phyloP scores from a whole-genome alignment of 140 eudicot genomes.

The Stevia rebaudiana region DNA sequence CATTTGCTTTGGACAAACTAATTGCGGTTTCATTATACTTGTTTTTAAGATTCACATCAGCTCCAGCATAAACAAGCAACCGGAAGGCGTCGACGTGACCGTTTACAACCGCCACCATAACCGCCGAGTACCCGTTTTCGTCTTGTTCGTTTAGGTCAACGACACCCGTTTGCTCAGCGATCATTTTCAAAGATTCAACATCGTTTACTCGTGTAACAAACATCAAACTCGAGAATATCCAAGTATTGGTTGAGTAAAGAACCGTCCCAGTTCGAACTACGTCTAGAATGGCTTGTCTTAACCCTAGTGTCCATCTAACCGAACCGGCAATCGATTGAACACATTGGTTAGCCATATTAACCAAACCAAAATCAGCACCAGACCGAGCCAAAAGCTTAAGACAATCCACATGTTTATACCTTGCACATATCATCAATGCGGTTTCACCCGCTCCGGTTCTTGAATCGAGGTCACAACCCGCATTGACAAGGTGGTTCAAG shows the following conservation, averaged over 20 bases:
- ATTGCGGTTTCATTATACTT: slow-evolving; percentile 62
- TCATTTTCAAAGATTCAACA: slow-evolving; percentile 40
- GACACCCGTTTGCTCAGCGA: slow-evolving; percentile 35
- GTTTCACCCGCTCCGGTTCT: slow-evolving; percentile 59
- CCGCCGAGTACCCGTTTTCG: slow-evolving; percentile 65
- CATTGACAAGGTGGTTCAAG: slow-evolving; percentile 44
- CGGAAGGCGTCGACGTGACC: slow-evolving; percentile 67
- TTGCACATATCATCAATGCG: slow-evolving; percentile 69
- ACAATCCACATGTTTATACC: slow-evolving; percentile 58
- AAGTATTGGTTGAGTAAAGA: slow-evolving; percentile 38
- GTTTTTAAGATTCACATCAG: slow-evolving; percentile 47
- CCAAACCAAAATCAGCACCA: slow-evolving; percentile 80
- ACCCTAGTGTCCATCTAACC: slow-evolving; percentile 50
- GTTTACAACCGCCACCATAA: slow-evolving; percentile 59
- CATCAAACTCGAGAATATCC: slow-evolving; percentile 46
- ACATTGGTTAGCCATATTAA: slow-evolving; percentile 31
- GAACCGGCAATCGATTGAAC: slow-evolving; percentile 52
- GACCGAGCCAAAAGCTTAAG: slow-evolving; percentile 52
- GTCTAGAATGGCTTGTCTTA: slow-evolving; percentile 49
- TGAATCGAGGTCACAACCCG: slow-evolving; percentile 54
- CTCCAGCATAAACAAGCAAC: slow-evolving; percentile 63
- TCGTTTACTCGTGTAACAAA: slow-evolving; percentile 59
- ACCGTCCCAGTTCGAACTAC: slow-evolving; percentile 50
- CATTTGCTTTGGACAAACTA: slow-evolving; percentile 53
- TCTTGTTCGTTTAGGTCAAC: slow-evolving; percentile 62